Conservation (phyloP, 2,329 filamentous ascomycete genomes). For the Penicillium sp. region DNA sequence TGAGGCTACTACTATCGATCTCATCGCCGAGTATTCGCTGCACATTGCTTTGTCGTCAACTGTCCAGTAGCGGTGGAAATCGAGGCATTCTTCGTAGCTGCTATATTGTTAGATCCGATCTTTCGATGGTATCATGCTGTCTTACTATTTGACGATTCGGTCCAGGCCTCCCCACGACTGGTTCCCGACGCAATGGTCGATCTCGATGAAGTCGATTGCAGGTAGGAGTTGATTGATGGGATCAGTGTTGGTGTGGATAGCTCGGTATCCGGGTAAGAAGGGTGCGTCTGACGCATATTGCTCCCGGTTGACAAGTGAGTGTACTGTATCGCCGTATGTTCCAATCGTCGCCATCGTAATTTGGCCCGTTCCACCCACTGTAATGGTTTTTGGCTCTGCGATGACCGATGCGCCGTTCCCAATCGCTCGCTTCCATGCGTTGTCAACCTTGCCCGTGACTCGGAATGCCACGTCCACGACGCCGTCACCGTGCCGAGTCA, state of each 20-base stretch:
- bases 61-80: conserved; percentile 92
- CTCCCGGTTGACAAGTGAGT: conserved; percentile 71
- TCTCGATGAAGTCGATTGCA: conserved; percentile 62
- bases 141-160: conserved; percentile 51
- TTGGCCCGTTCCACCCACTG: conserved; percentile 51
- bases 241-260: conserved; percentile 43
- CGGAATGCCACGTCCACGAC: conserved; percentile 91
- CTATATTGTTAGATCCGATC: conserved; percentile 1
- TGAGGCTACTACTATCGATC: conserved; percentile 79
- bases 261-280: conserved; percentile 73
- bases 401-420: conserved; percentile 62
- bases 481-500: conserved; percentile 79
- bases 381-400: conserved; percentile 52
- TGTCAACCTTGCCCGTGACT: conserved; percentile 68
- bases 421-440: conserved; percentile 68
- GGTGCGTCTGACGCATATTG: conserved; percentile 56
- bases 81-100: conserved; percentile 76
- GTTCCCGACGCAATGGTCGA: conserved; percentile 95
- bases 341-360: conserved; percentile 69
- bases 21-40: conserved; percentile 82
- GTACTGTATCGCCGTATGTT: conserved; percentile 86
- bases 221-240: conserved; percentile 51
- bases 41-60: conserved; percentile 86
- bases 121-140: conserved; percentile 18
- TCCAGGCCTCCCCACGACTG: conserved; percentile 84